A percentile compares a stretch with the other conserved stretches of the same genome.
Conservation (phyloP, 805 yeast species). For the Diddensiella transvaalensis region DNA sequence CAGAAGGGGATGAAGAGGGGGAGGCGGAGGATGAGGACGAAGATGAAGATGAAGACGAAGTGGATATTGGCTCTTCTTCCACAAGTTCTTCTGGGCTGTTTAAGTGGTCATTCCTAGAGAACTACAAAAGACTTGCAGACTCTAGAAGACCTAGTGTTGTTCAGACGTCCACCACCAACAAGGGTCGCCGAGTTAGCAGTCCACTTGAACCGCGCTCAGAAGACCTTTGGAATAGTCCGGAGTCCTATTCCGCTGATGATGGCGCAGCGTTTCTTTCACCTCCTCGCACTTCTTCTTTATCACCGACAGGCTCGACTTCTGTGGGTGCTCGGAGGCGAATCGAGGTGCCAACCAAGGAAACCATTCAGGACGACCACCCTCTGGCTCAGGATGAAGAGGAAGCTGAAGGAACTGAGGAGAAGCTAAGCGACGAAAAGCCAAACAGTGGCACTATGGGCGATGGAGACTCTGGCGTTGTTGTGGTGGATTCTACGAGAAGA, state of each 20-base stretch:
- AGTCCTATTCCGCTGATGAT: not conserved
- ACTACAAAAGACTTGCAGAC: not conserved
- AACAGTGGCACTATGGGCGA: constrained; percentile 14
- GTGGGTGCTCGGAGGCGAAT: constrained; percentile 2
- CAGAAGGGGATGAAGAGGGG: constrained; percentile 5
- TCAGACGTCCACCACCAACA: no score
- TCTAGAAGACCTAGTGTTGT: not conserved
- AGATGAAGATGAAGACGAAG: constrained; percentile 4
- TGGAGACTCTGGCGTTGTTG: constrained; percentile 10
- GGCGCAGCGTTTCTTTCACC: not conserved
- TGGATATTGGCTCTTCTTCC: not conserved
- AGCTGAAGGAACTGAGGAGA: no score
- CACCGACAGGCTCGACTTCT: not conserved
- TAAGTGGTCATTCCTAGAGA: constrained; percentile 1
- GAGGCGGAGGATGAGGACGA: constrained; percentile 10
- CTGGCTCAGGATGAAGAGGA: not conserved
- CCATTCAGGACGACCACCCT: constrained; percentile 4
- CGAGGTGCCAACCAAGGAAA: not conserved
- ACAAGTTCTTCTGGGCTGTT: not conserved
- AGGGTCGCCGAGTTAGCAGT: not conserved
- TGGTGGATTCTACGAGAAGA: constrained; percentile 1
- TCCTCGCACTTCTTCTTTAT: not conserved
- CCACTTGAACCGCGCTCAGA: not conserved
- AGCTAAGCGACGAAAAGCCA: constrained; percentile 7
- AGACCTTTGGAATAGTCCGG: not conserved